Percentiles rank a stretch among this genome's conserved stretches.
phyloP scores from a whole-genome alignment of 2,329 filamentous ascomycete genomes.

The Hymenotorrendiella dingleyae region DNA sequence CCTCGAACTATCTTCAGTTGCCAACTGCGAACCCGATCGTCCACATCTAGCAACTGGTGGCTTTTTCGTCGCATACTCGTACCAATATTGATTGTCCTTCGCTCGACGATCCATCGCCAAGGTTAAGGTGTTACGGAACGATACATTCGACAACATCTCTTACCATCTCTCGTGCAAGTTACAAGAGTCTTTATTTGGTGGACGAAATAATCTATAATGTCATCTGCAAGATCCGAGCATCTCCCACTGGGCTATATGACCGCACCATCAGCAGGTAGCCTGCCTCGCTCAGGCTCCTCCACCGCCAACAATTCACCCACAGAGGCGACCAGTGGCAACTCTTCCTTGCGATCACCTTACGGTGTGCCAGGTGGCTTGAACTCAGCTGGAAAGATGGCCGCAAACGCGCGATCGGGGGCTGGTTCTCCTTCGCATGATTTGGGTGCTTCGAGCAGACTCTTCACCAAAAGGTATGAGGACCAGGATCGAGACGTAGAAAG shows the following conservation, averaged over 20 bases:
- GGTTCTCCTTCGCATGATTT: slow-evolving; percentile 96
- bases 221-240: slow-evolving; percentile 79
- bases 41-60: slow-evolving; percentile 1
- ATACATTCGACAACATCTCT: slow-evolving; percentile 22
- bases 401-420: slow-evolving; percentile 69
- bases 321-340: slow-evolving; percentile 60
- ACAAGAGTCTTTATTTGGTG: slow-evolving; percentile 22
- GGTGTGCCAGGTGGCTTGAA: slow-evolving; percentile 60
- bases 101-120: slow-evolving; percentile 4
- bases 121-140: slow-evolving; percentile 9
- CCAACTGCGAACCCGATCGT: neutral
- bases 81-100: slow-evolving; percentile 10
- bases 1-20: neutral
- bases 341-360: slow-evolving; percentile 67
- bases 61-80: slow-evolving; percentile 3
- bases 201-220: slow-evolving; percentile 79
- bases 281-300: slow-evolving; percentile 61
- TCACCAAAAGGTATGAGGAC: slow-evolving; percentile 77
- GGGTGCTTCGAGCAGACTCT: slow-evolving; percentile 59
- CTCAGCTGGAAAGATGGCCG: slow-evolving; percentile 51
- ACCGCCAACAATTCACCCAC: slow-evolving; percentile 75
- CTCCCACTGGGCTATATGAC: slow-evolving; percentile 75
- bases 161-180: slow-evolving; percentile 26
- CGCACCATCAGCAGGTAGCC: slow-evolving; percentile 34
- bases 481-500: too few species aligned